A percentile compares a stretch with the other conserved stretches of the same genome.
Evolutionary conservation across 495 filamentous ascomycete genomes (phyloP).

Genomic region (Massariosphaeria phaeospora): DNA sequence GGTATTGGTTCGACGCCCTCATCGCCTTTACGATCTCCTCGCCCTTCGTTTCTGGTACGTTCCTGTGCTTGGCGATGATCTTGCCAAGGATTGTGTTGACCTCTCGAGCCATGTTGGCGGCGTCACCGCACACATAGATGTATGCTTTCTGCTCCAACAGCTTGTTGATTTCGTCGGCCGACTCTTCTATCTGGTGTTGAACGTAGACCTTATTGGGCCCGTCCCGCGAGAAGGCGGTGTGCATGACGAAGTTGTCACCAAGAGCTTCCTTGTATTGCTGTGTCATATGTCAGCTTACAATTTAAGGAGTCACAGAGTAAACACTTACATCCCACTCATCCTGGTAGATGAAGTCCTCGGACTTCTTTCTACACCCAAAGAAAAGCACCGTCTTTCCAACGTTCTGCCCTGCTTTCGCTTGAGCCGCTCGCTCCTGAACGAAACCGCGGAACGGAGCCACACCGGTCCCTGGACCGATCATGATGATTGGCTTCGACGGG

Average conservation of each 20-base stretch:
- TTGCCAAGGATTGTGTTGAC: slow-evolving; percentile 80
- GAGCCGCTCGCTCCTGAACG: slow-evolving; percentile 83
- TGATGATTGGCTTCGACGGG: slow-evolving; percentile 86
- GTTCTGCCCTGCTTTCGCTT: slow-evolving; percentile 70
- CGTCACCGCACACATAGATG: slow-evolving; percentile 98
- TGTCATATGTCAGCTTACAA: slow-evolving; percentile 20
- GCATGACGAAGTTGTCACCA: slow-evolving; percentile 78
- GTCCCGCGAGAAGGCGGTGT: slow-evolving; percentile 92
- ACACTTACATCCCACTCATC: slow-evolving; percentile 86
- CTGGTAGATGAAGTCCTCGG: slow-evolving; percentile 88
- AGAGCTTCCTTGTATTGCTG: slow-evolving; percentile 77
- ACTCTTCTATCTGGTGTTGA: slow-evolving; percentile 83
- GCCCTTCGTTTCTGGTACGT: slow-evolving; percentile 72
- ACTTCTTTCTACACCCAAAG: slow-evolving; percentile 81
- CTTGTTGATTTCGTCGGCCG: slow-evolving; percentile 77
- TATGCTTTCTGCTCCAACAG: slow-evolving; percentile 85
- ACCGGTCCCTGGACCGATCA: slow-evolving; percentile 94
- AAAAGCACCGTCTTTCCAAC: slow-evolving; percentile 90
- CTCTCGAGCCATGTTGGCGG: slow-evolving; percentile 96
- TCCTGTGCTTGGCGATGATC: slow-evolving; percentile 78
- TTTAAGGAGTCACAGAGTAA: not conserved
- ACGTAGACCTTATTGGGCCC: slow-evolving; percentile 87
- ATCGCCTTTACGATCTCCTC: slow-evolving; percentile 96
- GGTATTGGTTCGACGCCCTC: slow-evolving; percentile 89
- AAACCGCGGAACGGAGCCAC: slow-evolving; percentile 96